These are phyloP conservation scores for Carex cristatella DNA, from an alignment of 176 grass and related monocot genomes.

Conservation along the genomic window DNA sequence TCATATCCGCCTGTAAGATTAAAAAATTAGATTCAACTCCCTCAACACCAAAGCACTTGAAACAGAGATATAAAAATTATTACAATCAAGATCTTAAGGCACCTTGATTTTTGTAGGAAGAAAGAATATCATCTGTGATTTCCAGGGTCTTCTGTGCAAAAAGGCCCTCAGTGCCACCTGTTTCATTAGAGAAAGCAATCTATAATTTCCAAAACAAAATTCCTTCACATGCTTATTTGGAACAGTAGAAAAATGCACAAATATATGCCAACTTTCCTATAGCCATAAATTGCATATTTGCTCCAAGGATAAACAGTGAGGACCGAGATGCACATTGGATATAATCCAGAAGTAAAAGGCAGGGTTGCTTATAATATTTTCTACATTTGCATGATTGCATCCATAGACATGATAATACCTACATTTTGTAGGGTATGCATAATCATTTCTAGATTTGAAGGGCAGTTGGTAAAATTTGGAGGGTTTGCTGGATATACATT, in stretches of 20 bases:
- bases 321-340: background rate
- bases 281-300: background rate
- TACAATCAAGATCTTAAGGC: background rate
- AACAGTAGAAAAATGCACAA: background rate
- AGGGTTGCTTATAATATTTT: background rate
- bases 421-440: background rate
- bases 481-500: background rate
- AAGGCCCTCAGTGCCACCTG: constrained; percentile 86
- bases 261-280: background rate
- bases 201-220: background rate
- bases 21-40: background rate
- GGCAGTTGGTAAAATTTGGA: background rate
- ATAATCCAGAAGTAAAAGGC: background rate
- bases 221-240: background rate
- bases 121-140: constrained; percentile 84
- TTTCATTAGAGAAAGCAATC: constrained; percentile 26
- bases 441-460: background rate
- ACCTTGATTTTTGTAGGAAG: constrained; percentile 98
- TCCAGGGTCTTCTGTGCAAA: constrained; percentile 92
- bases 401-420: background rate
- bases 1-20: constrained; percentile 73
- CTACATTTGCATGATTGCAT: background rate
- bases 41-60: background rate
- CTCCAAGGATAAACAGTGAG: background rate
- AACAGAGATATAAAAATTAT: background rate